Conservation (phyloP, 352 stramenopile species). For the Pythium myriotylum region DNA sequence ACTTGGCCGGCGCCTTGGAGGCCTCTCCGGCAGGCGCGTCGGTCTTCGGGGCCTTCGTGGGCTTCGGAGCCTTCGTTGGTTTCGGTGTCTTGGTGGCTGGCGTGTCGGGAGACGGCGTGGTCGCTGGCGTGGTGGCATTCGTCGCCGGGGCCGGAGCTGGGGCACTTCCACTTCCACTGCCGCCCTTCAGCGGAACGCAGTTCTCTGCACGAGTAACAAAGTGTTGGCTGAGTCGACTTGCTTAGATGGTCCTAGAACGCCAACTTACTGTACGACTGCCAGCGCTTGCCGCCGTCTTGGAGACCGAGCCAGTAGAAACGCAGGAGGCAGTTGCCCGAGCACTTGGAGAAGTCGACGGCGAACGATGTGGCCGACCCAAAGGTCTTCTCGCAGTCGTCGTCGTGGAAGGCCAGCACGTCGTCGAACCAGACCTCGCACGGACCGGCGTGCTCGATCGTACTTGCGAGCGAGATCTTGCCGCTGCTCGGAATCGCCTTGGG, state of each 20-base stretch:
- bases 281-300: slow-evolving; percentile 6
- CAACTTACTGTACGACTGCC: slow-evolving; percentile 1
- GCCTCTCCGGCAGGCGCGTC: slow-evolving; percentile 5
- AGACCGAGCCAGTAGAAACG: slow-evolving; percentile 28
- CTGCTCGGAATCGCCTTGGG: slow-evolving; percentile 14
- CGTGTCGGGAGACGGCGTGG: background rate
- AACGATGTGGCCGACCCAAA: slow-evolving; percentile 4
- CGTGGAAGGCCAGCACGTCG: slow-evolving; percentile 14
- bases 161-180: slow-evolving; percentile 2
- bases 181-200: slow-evolving; percentile 25
- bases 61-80: background rate
- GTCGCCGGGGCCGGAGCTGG: background rate
- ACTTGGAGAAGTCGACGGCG: slow-evolving; percentile 18
- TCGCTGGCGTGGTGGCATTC: background rate
- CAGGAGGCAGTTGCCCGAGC: slow-evolving; percentile 13
- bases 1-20: slow-evolving; percentile 2
- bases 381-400: slow-evolving; percentile 24
- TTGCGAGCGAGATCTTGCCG: slow-evolving; percentile 12
- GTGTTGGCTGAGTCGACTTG: background rate
- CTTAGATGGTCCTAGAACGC: background rate
- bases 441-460: slow-evolving; percentile 4
- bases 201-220: slow-evolving; percentile 12
- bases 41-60: slow-evolving; percentile 4
- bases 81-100: slow-evolving; percentile 6
- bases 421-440: slow-evolving; percentile 21